Conservation (phyloP, 805 yeast genomes). For the Cyberlindnera bimundalis region DNA sequence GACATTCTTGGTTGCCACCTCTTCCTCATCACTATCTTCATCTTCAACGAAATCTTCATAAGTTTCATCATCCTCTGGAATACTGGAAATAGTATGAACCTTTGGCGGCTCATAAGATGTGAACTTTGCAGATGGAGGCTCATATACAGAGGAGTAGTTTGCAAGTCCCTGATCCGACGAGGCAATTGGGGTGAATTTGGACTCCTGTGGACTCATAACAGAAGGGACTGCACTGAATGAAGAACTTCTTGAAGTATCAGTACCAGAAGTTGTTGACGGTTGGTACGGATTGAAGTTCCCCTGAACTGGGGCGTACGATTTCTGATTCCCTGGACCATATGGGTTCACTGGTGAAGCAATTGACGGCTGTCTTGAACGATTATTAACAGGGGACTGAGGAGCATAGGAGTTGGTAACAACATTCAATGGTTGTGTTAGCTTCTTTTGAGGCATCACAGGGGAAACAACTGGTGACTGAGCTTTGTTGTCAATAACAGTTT, state of each 20-base stretch:
- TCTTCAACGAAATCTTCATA: constrained; percentile 44
- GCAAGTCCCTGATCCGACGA: constrained; percentile 13
- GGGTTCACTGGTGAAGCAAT: constrained; percentile 10
- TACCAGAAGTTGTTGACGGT: constrained; percentile 1
- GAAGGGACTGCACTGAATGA: constrained; percentile 5
- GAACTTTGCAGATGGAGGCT: constrained; percentile 28
- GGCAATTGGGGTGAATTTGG: constrained; percentile 19
- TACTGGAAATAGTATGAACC: constrained; percentile 15
- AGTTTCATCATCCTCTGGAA: constrained; percentile 40
- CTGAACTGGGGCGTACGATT: constrained; percentile 8
- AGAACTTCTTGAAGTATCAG: constrained; percentile 11
- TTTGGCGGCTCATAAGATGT: constrained; percentile 28
- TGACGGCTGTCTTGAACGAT: constrained; percentile 7
- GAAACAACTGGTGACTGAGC: background rate
- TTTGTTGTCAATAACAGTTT: background rate
- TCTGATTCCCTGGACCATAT: constrained; percentile 11
- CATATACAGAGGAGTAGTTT: constrained; percentile 8
- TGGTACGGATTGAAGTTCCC: constrained; percentile 14
- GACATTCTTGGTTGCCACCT: constrained; percentile 4
- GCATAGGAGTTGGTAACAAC: background rate
- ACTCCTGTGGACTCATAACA: constrained; percentile 4
- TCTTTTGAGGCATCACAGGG: background rate
- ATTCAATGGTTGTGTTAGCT: background rate
- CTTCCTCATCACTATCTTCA: constrained; percentile 36
- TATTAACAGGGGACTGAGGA: constrained; percentile 6